Evolutionary conservation across 306 rosid genomes (phyloP).

Genomic region (Astragalus glycyphyllos): DNA sequence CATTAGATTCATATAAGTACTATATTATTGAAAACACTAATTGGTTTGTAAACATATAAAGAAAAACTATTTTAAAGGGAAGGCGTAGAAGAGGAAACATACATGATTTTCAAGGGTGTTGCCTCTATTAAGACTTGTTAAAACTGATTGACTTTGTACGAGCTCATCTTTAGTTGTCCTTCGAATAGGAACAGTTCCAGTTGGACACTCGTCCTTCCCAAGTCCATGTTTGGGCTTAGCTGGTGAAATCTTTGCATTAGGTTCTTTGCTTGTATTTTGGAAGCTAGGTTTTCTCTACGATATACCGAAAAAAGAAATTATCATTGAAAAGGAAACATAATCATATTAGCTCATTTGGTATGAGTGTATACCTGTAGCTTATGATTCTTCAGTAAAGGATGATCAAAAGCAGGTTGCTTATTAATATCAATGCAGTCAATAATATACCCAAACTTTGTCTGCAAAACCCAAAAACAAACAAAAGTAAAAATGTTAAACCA

Average conservation of each 20-base stretch:
- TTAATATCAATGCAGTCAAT: slow-evolving; percentile 40
- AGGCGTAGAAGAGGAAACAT: background rate
- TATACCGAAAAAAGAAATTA: background rate
- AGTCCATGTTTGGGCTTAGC: background rate
- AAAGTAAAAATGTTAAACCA: background rate
- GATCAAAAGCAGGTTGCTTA: slow-evolving; percentile 32
- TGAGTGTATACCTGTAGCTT: background rate
- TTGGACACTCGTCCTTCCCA: background rate
- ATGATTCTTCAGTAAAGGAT: slow-evolving; percentile 30
- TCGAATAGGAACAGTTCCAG: slow-evolving; percentile 1
- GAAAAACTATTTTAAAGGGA: background rate
- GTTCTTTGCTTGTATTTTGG: background rate
- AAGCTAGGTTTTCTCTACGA: background rate
- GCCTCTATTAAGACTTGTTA: background rate
- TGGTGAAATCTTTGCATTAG: background rate
- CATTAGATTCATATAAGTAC: background rate
- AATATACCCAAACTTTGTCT: slow-evolving; percentile 30
- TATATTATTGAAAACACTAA: background rate
- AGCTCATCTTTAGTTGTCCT: slow-evolving; percentile 10
- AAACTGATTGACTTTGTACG: background rate
- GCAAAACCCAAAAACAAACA: background rate
- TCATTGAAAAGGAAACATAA: background rate
- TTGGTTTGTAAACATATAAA: background rate
- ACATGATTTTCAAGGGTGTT: background rate
- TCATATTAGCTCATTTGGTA: too few relatives aligned